A percentile compares a stretch with the other conserved stretches of the same genome.
These are phyloP conservation scores for Arctostaphylos glauca DNA, from an alignment of 148 eudicot species.

Conservation along the genomic window DNA sequence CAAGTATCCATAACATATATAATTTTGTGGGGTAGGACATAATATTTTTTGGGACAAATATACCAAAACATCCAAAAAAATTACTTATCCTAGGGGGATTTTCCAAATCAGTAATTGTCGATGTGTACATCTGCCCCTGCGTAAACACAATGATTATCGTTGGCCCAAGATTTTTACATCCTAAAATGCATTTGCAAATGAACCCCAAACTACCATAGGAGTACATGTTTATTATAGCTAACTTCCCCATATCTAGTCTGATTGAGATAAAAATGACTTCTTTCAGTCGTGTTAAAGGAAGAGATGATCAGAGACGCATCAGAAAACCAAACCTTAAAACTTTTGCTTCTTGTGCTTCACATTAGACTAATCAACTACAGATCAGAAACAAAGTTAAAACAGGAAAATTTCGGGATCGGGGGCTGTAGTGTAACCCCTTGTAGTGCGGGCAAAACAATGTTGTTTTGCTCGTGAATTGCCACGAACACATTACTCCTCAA, in stretches of 20 bases:
- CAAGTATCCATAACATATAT: no score
- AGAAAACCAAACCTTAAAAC: constrained; percentile 1
- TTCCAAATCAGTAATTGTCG: no score
- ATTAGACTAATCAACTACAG: not conserved
- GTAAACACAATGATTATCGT: no score
- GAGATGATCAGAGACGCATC: not conserved
- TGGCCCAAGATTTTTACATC: not conserved
- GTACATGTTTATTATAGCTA: not conserved
- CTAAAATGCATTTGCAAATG: not conserved
- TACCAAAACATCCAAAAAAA: no score
- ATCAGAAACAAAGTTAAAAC: not conserved
- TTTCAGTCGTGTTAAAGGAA: not conserved
- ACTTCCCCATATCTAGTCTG: not conserved
- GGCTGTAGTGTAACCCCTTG: no score
- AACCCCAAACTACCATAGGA: not conserved
- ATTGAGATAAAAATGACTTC: not conserved
- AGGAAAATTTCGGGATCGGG: not conserved
- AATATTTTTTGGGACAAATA: no score
- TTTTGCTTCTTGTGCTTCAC: not conserved
- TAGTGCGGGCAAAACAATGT: no score
- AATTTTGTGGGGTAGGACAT: no score
- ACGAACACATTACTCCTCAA: no score
- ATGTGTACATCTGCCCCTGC: no score
- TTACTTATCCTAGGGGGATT: no score
- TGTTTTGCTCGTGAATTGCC: no score